Percentiles rank a stretch among this genome's conserved stretches.
phyloP scores from a whole-genome alignment of 345 rosid species.

The Erodium maritimum region DNA sequence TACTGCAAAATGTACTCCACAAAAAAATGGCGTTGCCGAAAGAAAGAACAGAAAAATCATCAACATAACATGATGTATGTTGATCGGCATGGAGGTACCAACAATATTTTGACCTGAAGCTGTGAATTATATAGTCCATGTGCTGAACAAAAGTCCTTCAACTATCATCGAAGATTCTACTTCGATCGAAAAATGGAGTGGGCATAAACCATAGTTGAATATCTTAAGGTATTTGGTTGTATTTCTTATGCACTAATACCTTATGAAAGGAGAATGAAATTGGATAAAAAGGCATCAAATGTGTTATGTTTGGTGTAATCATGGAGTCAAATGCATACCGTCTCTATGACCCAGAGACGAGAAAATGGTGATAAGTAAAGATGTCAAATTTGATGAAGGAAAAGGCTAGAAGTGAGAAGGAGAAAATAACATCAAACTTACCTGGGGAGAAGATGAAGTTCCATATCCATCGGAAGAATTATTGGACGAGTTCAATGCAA shows the following conservation, averaged over 20 bases:
- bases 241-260: conserved; percentile 3
- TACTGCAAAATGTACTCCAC: background rate
- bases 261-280: background rate
- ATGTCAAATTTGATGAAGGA: conserved; percentile 2
- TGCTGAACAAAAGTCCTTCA: background rate
- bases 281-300: background rate
- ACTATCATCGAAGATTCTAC: background rate
- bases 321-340: background rate
- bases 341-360: background rate
- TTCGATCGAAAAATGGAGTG: background rate
- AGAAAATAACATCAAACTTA: background rate
- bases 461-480: too few species aligned
- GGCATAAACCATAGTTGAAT: conserved; percentile 3
- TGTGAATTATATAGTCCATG: background rate
- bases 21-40: conserved; percentile 6
- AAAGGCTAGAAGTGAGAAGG: background rate
- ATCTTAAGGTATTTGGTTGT: conserved; percentile 4
- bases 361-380: background rate
- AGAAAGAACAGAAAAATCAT: conserved; percentile 1
- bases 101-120: conserved; percentile 8
- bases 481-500: too few species aligned
- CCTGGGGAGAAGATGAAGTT: conserved; percentile 1
- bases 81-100: background rate
- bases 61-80: conserved; percentile 1
- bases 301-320: background rate